Evolutionary conservation across 768 basidiomycete genomes (phyloP), one percentile per base, ranked within the genome.

Genomic region (Trametes cinnabarina): DNA sequence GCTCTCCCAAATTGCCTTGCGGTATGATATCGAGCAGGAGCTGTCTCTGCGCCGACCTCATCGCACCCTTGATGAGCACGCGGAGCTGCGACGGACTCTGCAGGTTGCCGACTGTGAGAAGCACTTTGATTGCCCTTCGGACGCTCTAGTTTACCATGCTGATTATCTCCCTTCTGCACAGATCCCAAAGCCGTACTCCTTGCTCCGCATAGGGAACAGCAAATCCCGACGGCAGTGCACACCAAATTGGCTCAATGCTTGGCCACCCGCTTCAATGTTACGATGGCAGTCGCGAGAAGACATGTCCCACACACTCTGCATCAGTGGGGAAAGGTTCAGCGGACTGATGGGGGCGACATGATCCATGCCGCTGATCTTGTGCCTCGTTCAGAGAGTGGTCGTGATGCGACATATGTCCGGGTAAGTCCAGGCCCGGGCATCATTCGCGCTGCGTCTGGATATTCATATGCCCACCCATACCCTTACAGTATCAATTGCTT

Each of bases 401-500:
- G 30, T n/a, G 48, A 50, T 35, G 48, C 48, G 22, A 50, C 48
- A 19, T 50, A 6, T 20, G 30, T 50, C 17, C 48, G 48, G 17
- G 48, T 50, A 22, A n/a, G n/a, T n/a, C n/a, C n/a, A n/a, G n/a
- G n/a, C n/a, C n/a, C n/a, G n/a, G n/a, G n/a, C n/a, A n/a, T n/a
- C n/a, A n/a, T n/a, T n/a, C n/a, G n/a, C n/a, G n/a, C n/a, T n/a
- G n/a, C n/a, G n/a, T n/a, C n/a, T n/a, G n/a, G n/a, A n/a, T n/a
- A n/a, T n/a, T n/a, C n/a, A n/a, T n/a, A n/a, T n/a, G n/a, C n/a
- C n/a, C n/a, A n/a, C n/a, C n/a, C 26, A 30, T 50, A 7, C 14
- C 7, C 22, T 41, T 23, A 8, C 34, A 75, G 74, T 75, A 75
- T 58, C 66, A 73, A 34, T 37, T 69, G 17, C 58, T n/a, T n/a